Conservation (phyloP, 441 rosid genomes). For the Oxalis stricta region DNA sequence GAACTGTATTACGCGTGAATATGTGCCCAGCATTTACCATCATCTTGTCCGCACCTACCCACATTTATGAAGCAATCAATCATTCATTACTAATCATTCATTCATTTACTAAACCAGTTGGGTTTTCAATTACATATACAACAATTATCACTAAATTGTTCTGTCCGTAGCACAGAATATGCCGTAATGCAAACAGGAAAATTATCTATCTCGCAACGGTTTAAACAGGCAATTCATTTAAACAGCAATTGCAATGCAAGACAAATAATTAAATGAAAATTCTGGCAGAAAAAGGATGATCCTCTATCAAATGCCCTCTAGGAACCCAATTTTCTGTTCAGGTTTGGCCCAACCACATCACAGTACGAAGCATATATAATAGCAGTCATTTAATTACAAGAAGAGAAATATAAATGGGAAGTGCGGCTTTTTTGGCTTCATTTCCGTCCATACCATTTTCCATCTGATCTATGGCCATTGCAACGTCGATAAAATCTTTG, state of each 20-base stretch:
- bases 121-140: not conserved
- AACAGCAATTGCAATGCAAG: not conserved
- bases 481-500: slow-evolving; percentile 59
- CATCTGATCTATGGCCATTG: slow-evolving; percentile 70
- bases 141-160: slow-evolving; percentile 74
- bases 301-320: slow-evolving; percentile 70
- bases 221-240: not conserved
- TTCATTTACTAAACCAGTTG: not conserved
- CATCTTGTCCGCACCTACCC: slow-evolving; percentile 67
- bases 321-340: slow-evolving; percentile 73
- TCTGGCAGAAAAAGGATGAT: slow-evolving; percentile 69
- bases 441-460: slow-evolving; percentile 43
- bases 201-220: too few species aligned
- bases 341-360: slow-evolving; percentile 52
- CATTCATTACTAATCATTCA: not conserved
- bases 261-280: slow-evolving; percentile 15
- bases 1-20: slow-evolving; percentile 73
- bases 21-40: slow-evolving; percentile 56
- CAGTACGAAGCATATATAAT: too few species aligned
- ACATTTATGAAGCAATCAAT: slow-evolving; percentile 25
- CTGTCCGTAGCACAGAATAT: slow-evolving; percentile 79
- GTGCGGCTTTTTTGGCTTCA: not conserved
- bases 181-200: slow-evolving; percentile 23
- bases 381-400: not conserved
- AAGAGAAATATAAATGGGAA: not conserved